phyloP scores from a whole-genome alignment of 148 eudicot species.

The Chenopodium formosanum region DNA sequence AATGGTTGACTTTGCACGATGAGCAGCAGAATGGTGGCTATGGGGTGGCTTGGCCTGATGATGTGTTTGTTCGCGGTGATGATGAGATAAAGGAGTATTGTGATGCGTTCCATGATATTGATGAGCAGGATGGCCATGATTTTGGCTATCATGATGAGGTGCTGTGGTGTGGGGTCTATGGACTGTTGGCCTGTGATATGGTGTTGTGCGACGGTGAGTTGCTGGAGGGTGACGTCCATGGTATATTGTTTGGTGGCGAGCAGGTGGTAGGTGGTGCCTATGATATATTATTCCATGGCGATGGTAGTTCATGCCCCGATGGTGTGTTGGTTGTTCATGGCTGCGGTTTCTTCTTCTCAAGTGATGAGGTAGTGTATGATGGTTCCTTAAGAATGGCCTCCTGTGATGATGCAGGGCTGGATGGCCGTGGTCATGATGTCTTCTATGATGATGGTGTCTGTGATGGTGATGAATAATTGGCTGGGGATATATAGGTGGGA shows the following conservation, averaged over 20 bases:
- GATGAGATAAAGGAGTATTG: slow-evolving; percentile 4
- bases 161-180: slow-evolving; percentile 8
- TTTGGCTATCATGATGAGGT: slow-evolving; percentile 11
- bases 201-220: slow-evolving; percentile 16
- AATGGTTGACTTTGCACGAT: not conserved
- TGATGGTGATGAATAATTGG: not conserved
- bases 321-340: slow-evolving; percentile 16
- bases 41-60: slow-evolving; percentile 17
- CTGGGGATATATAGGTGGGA: not conserved
- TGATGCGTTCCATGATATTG: slow-evolving; percentile 11
- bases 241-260: slow-evolving; percentile 6
- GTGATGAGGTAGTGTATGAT: slow-evolving; percentile 6
- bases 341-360: slow-evolving; percentile 7
- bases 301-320: not conserved
- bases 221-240: slow-evolving; percentile 20
- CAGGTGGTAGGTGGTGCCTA: slow-evolving; percentile 1
- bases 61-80: slow-evolving; percentile 5
- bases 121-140: slow-evolving; percentile 14
- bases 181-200: slow-evolving; percentile 5
- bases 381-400: slow-evolving; percentile 2
- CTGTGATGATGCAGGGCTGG: not conserved
- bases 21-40: slow-evolving; percentile 11
- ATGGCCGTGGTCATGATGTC: slow-evolving; percentile 7
- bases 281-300: not conserved
- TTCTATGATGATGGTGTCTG: slow-evolving; percentile 5